phyloP scores from a whole-genome alignment of 1,139 yeast species.

The Scheffersomyces titani region DNA sequence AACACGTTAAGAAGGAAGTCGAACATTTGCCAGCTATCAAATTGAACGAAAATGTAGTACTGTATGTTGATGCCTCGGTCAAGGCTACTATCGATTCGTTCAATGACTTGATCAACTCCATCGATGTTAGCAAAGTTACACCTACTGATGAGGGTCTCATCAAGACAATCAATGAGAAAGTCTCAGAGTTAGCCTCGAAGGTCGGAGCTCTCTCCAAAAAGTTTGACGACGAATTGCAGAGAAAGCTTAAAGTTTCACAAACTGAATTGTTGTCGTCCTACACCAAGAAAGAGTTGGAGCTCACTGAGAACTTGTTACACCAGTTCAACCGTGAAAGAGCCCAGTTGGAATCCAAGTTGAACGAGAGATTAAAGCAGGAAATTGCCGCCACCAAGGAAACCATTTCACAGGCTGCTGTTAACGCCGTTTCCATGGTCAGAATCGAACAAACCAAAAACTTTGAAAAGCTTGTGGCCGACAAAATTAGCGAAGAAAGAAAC shows the following conservation, averaged over 20 bases:
- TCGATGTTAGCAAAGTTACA: slow-evolving; percentile 42
- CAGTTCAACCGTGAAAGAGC: slow-evolving; percentile 57
- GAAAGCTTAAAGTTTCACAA: slow-evolving; percentile 40
- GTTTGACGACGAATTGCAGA: slow-evolving; percentile 43
- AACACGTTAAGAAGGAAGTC: slow-evolving; percentile 30
- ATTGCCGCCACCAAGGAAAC: slow-evolving; percentile 68
- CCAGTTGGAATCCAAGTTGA: slow-evolving; percentile 64
- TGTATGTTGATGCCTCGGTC: slow-evolving; percentile 46
- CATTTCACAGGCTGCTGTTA: slow-evolving; percentile 74
- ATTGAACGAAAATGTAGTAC: slow-evolving; percentile 20
- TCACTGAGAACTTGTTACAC: slow-evolving; percentile 49
- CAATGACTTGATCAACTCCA: slow-evolving; percentile 52
- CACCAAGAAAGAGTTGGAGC: slow-evolving; percentile 54
- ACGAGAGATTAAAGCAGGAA: slow-evolving; percentile 61
- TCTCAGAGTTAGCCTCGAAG: slow-evolving; percentile 32
- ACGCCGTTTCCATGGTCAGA: slow-evolving; percentile 71
- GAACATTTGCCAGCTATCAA: slow-evolving; percentile 39
- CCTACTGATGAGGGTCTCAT: slow-evolving; percentile 31
- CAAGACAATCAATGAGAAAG: slow-evolving; percentile 32
- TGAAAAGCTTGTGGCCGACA: slow-evolving; percentile 60
- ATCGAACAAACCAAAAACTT: slow-evolving; percentile 73
- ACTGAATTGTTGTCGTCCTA: slow-evolving; percentile 58
- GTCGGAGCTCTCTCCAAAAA: slow-evolving; percentile 38
- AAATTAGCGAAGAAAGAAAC: slow-evolving; percentile 77
- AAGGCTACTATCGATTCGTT: slow-evolving; percentile 49